A percentile compares a stretch with the other conserved stretches of the same genome.
These are phyloP conservation scores for Emmonsiellopsis sp. DNA, from an alignment of 2,329 filamentous ascomycete genomes.

Conservation along the genomic window DNA sequence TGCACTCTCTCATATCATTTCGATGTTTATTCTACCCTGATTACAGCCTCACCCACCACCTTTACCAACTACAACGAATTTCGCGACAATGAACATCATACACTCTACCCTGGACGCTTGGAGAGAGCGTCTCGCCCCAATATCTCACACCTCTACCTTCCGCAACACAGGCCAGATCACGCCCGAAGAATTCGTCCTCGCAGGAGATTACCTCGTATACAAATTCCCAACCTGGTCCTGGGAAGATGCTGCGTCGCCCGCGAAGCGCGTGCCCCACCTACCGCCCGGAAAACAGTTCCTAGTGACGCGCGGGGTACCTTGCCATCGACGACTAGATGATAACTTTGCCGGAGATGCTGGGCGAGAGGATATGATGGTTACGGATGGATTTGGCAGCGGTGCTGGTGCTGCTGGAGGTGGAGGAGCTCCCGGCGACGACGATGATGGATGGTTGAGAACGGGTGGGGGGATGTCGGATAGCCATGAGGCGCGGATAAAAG, in stretches of 20 bases:
- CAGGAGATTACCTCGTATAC: slow-evolving; percentile 95
- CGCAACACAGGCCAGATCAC: slow-evolving; percentile 91
- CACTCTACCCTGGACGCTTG: slow-evolving; percentile 88
- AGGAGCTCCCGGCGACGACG: slow-evolving; percentile 46
- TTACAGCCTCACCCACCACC: neutral
- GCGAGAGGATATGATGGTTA: slow-evolving; percentile 75
- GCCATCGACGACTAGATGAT: slow-evolving; percentile 81
- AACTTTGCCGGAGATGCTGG: slow-evolving; percentile 86
- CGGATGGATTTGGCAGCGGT: slow-evolving; percentile 57
- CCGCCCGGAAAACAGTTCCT: slow-evolving; percentile 90
- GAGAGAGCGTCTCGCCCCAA: slow-evolving; percentile 82
- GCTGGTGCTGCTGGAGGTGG: slow-evolving; percentile 37
- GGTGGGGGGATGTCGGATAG: slow-evolving; percentile 64
- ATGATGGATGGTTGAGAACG: slow-evolving; percentile 87
- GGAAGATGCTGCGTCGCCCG: slow-evolving; percentile 76
- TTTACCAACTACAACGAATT: neutral
- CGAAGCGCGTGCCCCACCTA: slow-evolving; percentile 70
- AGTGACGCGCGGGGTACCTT: slow-evolving; percentile 88
- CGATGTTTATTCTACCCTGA: neutral
- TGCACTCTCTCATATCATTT: neutral
- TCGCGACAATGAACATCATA: slow-evolving; percentile 68
- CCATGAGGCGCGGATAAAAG: slow-evolving; percentile 65
- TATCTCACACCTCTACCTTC: slow-evolving; percentile 86
- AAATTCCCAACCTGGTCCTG: slow-evolving; percentile 99
- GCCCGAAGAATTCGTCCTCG: slow-evolving; percentile 89